Base-by-base conservation (phyloP, 1,139 yeast genomes). In the Hyphopichia khmerensis region DNA sequence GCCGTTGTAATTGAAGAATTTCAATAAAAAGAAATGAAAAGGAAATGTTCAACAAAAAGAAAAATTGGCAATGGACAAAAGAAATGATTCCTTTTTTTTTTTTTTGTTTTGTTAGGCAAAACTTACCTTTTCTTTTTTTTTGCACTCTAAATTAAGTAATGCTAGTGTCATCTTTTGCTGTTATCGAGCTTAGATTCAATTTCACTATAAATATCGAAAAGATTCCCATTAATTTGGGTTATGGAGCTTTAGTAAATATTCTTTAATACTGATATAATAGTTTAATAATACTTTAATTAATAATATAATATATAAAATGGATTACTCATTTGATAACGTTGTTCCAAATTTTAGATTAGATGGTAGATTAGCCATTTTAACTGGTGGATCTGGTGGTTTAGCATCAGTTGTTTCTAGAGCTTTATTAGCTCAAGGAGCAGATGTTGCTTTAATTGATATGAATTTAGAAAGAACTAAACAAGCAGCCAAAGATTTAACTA, bases 331-430 rank as follows among this genome's bases (percentile, higher is more conserved):
- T 62, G 67, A 69, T 41, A 70, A 72, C 68, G 68, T 74, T 43
- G 77, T 75, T 17, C 80, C 79, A 40, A 70, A 62, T 62, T 82
- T 81, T 64, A 72, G 86, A 53, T 74, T 86, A 50, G 90, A 84
- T 53, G 87, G 87, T 43, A 80, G 83, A 62, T 70, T 85, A 44
- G 89, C 88, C 36, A 74, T 87, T 42, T 67, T 87, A 51, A 87
- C 95, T 29, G 95, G 95, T 41, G 95, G 95, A 15, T 83, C 90
- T 26, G 95, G 95, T 40, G 95, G 95, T 17, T 70, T 87, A 52
- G 84, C 90, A 2, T 67, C 82, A 27, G 81, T 85, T 15, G 62
- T 86, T 63, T 79, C 86, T 41, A 79, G 84, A 61, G 87, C 87
- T 17, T 72, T 82, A 41, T 67, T 85, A 27, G 85, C 87, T 5